Evolutionary conservation across 495 filamentous ascomycete species (phyloP).

Genomic region (Trichoderma erinaceum): DNA sequence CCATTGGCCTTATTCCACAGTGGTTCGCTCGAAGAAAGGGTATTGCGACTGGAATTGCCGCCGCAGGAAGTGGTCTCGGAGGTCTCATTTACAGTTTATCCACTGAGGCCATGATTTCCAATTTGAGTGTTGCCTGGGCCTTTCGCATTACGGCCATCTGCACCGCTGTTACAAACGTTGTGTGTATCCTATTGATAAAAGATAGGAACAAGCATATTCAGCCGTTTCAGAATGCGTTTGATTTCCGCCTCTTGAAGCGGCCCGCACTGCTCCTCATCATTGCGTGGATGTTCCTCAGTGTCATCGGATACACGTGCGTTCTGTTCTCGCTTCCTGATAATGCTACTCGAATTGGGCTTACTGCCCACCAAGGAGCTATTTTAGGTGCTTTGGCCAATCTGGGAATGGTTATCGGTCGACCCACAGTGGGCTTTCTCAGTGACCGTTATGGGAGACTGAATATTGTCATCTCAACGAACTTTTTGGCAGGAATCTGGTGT

Average conservation of each 20-base stretch:
- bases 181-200: conserved; percentile 52
- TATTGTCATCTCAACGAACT: not conserved
- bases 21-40: conserved; percentile 69
- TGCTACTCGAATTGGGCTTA: conserved; percentile 56
- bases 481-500: conserved; percentile 1
- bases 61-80: conserved; percentile 68
- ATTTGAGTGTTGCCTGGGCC: conserved; percentile 56
- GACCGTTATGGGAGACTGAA: conserved; percentile 2
- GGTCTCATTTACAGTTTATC: conserved; percentile 58
- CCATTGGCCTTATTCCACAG: conserved; percentile 64
- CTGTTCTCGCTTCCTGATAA: conserved; percentile 70
- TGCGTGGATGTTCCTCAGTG: conserved; percentile 61
- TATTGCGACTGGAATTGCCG: conserved; percentile 67
- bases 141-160: conserved; percentile 63
- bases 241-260: conserved; percentile 53
- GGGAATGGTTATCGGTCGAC: conserved; percentile 46
- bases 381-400: conserved; percentile 68
- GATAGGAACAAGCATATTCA: conserved; percentile 65
- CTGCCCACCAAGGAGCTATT: conserved; percentile 59
- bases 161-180: conserved; percentile 50
- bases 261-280: conserved; percentile 59
- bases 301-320: conserved; percentile 67
- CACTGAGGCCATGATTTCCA: conserved; percentile 54
- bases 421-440: conserved; percentile 3
- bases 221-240: conserved; percentile 56